Percentiles rank a stretch among this genome's conserved stretches.
phyloP scores from a whole-genome alignment of 176 grass and related monocot genomes.

The Luzula sylvatica region DNA sequence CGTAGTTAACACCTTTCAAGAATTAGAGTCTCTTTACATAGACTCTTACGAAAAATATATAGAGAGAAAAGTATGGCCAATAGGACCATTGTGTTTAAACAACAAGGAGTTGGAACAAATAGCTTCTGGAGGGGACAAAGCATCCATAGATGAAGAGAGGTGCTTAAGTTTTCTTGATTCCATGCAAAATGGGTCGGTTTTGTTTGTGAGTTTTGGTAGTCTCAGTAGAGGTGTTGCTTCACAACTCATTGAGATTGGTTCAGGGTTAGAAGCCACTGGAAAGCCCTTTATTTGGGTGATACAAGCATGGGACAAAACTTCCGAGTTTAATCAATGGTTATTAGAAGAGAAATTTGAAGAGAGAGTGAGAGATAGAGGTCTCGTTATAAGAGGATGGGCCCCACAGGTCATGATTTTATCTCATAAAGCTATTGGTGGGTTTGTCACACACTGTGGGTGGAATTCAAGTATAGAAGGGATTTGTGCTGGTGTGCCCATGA shows the following conservation, averaged over 20 bases:
- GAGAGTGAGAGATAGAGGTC: conserved; percentile 27
- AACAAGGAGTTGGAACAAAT: neutral
- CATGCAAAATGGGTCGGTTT: conserved; percentile 22
- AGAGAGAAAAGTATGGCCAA: conserved; percentile 28
- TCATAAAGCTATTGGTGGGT: conserved; percentile 31
- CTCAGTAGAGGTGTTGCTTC: conserved; percentile 2
- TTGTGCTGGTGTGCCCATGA: conserved; percentile 16
- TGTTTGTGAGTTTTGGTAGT: conserved; percentile 55
- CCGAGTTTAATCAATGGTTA: conserved; percentile 22
- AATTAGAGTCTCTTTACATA: conserved; percentile 32
- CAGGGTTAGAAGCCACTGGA: conserved; percentile 32
- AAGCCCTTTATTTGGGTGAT: conserved; percentile 47
- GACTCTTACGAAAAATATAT: no score
- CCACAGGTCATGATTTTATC: conserved; percentile 30
- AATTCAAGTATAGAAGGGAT: conserved; percentile 32
- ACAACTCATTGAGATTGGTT: conserved; percentile 36
- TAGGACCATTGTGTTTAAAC: conserved; percentile 27
- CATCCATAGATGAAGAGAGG: neutral
- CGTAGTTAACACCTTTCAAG: conserved; percentile 37
- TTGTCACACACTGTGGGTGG: no score
- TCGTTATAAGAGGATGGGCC: conserved; percentile 25
- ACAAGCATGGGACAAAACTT: neutral
- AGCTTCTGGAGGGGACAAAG: neutral
- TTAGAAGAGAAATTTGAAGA: conserved; percentile 32
- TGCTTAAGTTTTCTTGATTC: conserved; percentile 33